phyloP scores from a whole-genome alignment of 257 asterid genomes.

The Solanum neorickii region DNA sequence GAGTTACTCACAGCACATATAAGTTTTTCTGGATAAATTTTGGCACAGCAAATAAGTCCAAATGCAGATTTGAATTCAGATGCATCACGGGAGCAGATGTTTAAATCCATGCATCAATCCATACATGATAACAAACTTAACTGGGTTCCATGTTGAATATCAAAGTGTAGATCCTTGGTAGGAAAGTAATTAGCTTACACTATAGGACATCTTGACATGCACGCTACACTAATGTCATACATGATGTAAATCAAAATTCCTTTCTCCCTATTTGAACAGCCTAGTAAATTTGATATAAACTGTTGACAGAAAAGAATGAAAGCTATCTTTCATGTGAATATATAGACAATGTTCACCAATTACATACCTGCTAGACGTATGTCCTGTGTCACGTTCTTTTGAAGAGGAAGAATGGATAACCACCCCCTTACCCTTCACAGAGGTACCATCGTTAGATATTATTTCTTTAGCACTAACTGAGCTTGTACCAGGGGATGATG shows the following conservation, averaged over 20 bases:
- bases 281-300: background rate
- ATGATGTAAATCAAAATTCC: background rate
- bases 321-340: background rate
- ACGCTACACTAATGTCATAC: background rate
- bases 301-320: background rate
- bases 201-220: background rate
- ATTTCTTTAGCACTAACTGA: conserved; percentile 23
- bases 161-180: background rate
- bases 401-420: conserved; percentile 26
- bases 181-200: background rate
- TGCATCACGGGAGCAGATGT: background rate
- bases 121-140: background rate
- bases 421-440: conserved; percentile 69
- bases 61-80: background rate
- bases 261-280: background rate
- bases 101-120: background rate
- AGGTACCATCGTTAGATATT: conserved; percentile 33
- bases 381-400: conserved; percentile 18
- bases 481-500: conserved; percentile 21
- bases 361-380: conserved; percentile 35
- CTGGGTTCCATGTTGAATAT: background rate
- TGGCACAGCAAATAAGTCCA: background rate
- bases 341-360: background rate
- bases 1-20: background rate
- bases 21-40: background rate